Base-by-base conservation (phyloP, 495 filamentous ascomycete species). In the Immersiella caudata region DNA sequence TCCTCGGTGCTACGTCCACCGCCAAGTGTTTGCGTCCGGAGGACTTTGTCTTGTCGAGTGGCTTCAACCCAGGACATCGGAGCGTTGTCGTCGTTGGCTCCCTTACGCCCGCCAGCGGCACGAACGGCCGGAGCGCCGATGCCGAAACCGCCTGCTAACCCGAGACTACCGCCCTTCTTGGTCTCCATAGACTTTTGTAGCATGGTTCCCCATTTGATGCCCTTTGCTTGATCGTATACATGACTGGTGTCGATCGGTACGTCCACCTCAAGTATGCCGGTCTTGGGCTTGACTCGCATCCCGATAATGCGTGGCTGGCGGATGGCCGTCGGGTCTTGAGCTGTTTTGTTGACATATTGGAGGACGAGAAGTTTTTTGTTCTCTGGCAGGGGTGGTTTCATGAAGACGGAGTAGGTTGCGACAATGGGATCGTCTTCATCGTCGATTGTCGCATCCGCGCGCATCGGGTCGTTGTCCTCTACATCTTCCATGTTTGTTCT, bases 181-280 rank as follows among this genome's bases (percentile, higher is more conserved):
- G 76, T 73, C 24, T 79, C 79, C 63, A 75, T 75, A 29, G 76
- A 77, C 70, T 79, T 79, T 27, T 75, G 68, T 22, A 84, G 73
- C 1, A 76, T 75, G 16, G 74, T 67, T 26, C 82, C 82, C 80
- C 79, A 83, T 16, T 72, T 75, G 50, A 82, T 68, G 40, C 82
- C 82, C 75, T 84, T 84, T 64, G 70, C 71, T 51, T 76, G 73
- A 74, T 84, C 80, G 74, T 84, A 84, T 58, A 71, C 76, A n/a
- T 70, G 69, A 50, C 66, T 62, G 52, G 77, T 78, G 70, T 76
- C 71, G 62, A 82, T 62, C 25, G 81, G 81, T 57, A 80, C 75
- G 75, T 84, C 82, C 49, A 84, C 75, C 70, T 84, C 82, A 71
- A 80, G 63, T 74, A 83, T 81, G 73, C 81, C 82, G 0, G 77